These are phyloP conservation scores for Penicillium cosmopolitanum DNA, from an alignment of 495 filamentous ascomycete species.

Conservation along the genomic window DNA sequence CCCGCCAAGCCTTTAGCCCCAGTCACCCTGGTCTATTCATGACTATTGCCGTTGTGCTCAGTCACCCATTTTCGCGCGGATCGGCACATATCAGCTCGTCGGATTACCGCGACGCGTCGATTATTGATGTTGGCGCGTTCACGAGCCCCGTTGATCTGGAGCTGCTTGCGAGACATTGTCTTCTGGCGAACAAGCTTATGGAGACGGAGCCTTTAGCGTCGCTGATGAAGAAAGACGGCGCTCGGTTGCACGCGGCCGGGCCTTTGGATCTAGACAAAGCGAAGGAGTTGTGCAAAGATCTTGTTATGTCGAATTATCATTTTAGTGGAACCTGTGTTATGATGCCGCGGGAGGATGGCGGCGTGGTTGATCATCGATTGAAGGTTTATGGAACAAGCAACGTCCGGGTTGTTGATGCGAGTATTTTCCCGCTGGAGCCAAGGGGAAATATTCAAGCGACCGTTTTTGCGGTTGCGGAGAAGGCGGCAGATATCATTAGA, in stretches of 20 bases:
- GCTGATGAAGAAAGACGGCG: constrained; percentile 36
- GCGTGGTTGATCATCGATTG: constrained; percentile 39
- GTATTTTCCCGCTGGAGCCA: constrained; percentile 53
- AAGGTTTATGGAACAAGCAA: constrained; percentile 52
- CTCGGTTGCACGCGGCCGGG: constrained; percentile 14
- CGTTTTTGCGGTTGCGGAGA: constrained; percentile 59
- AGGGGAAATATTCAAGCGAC: constrained; percentile 49
- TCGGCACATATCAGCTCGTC: constrained; percentile 51
- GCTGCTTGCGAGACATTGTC: constrained; percentile 45
- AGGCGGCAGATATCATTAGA: constrained; percentile 58
- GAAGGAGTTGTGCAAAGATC: constrained; percentile 17
- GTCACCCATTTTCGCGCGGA: constrained; percentile 58
- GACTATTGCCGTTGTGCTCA: constrained; percentile 38
- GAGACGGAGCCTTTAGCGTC: constrained; percentile 41
- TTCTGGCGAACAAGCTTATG: constrained; percentile 49
- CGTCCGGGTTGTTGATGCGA: constrained; percentile 57
- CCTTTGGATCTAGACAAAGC: constrained; percentile 14
- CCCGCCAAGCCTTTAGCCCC: constrained; percentile 18
- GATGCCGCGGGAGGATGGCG: constrained; percentile 53
- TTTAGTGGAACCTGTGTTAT: constrained; percentile 49
- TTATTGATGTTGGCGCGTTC: constrained; percentile 51
- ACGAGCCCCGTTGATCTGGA: constrained; percentile 51
- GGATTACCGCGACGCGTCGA: constrained; percentile 34
- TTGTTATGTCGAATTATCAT: constrained; percentile 37
- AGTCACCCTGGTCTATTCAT: constrained; percentile 39